Evolutionary conservation across 345 rosid species (phyloP).

Genomic region (Cardamine chenopodiifolia): DNA sequence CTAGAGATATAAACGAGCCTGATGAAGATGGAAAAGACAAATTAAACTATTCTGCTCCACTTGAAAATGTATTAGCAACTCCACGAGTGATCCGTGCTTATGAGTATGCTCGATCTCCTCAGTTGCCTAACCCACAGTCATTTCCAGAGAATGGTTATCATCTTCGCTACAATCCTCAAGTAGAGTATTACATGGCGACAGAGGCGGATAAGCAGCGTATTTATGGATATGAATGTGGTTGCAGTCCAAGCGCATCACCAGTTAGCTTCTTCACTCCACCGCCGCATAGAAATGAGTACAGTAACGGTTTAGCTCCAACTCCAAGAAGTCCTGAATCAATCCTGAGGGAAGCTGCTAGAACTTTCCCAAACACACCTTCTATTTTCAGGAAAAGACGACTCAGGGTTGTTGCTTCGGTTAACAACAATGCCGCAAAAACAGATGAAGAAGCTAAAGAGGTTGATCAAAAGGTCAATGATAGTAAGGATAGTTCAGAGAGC

Average conservation of each 20-base stretch:
- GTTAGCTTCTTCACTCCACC: constrained; percentile 85
- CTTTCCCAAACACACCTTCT: constrained; percentile 87
- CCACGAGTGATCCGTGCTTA: constrained; percentile 48
- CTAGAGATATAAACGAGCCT: constrained; percentile 48
- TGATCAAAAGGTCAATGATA: constrained; percentile 43
- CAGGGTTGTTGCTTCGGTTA: constrained; percentile 40
- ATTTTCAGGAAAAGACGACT: constrained; percentile 76
- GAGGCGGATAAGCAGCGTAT: constrained; percentile 47
- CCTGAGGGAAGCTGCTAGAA: constrained; percentile 78
- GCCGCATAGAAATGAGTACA: constrained; percentile 54
- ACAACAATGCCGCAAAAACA: constrained; percentile 37
- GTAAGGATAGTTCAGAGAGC: constrained; percentile 46
- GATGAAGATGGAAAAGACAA: constrained; percentile 57
- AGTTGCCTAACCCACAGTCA: constrained; percentile 32
- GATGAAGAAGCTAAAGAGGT: constrained; percentile 43
- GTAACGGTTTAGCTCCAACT: constrained; percentile 45
- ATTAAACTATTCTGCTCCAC: constrained; percentile 47
- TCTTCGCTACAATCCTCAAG: constrained; percentile 56
- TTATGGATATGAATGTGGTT: constrained; percentile 45
- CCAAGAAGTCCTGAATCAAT: constrained; percentile 72
- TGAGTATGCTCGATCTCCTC: constrained; percentile 57
- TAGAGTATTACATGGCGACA: constrained; percentile 42
- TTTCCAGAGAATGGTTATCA: constrained; percentile 45
- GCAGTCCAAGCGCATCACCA: constrained; percentile 63
- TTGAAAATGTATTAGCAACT: constrained; percentile 51